Base-by-base conservation (phyloP, 2,329 filamentous ascomycete genomes). In the Zymoseptoria passerinii region DNA sequence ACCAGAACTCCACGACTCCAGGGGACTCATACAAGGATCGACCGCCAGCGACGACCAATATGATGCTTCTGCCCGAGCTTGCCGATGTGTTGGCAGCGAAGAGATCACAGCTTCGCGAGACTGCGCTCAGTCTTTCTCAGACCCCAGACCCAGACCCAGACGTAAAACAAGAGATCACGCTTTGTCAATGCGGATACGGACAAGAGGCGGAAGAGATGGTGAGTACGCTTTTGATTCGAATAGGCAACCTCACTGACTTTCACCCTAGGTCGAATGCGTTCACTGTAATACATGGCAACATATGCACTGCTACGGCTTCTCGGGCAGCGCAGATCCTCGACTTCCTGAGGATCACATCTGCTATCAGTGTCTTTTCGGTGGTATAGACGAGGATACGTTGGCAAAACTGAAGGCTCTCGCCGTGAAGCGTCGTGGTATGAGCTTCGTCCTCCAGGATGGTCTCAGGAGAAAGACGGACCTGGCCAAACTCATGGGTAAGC, bases 211-310 rank as follows among this genome's bases (percentile, higher is more conserved):
- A 23, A 54, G 68, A 70, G 18, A 77, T 77, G 76, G 77, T 78
- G 65, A 63, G 72, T 48, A 23, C 48, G 48, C 5, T 9, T 28
- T 5, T n/a, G 18, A 9, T 5, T 28, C 1, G 1, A 28, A 8
- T 28, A 28, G 8, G n/a, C 52, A 53, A 20, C 35, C 10, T 10
- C 19, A 58, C 10, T 54, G 28, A 53, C 56, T 48, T 40, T 10
- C 20, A n/a, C 29, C 18, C 8, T 48, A 79, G 77, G 65, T 78
- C n/a, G 55, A 72, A 57, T 80, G 78, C 61, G 58, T 63, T 10
- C 77, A 74, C 59, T 80, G 78, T 62, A 63, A 70, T 44, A 75
- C 69, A 8, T 75, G 72, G 65, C 78, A 80, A 61, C 78, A 80
- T 67, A 56, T 73, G 27, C 64, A 72, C 48, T 80, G 78, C 65